Percentiles rank a stretch among this genome's conserved stretches.
Evolutionary conservation across 2,329 filamentous ascomycete genomes (phyloP).

Genomic region (Monosporascus sp.): DNA sequence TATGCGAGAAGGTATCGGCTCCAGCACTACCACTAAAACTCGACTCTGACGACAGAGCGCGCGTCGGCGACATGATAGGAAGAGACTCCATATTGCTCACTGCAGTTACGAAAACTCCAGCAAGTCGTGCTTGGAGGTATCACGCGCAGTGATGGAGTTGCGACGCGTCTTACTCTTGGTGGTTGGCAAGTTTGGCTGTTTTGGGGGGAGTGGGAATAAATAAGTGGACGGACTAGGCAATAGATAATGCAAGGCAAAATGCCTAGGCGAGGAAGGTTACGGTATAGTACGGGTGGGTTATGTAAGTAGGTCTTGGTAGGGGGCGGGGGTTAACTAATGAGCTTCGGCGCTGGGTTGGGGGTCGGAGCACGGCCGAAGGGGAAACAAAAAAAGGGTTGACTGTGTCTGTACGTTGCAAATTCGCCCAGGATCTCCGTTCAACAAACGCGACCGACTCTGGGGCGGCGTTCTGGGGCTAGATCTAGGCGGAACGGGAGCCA

Average conservation of each 20-base stretch:
- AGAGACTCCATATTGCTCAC: constrained; percentile 18
- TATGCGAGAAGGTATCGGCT: constrained; percentile 41
- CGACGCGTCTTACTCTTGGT: not conserved
- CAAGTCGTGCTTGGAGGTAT: not conserved
- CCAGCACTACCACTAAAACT: constrained; percentile 19
- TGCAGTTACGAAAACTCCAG: constrained; percentile 4
- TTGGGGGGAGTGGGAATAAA: not conserved
- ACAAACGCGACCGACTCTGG: constrained; percentile 17
- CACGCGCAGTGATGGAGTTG: not conserved
- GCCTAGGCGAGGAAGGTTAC: not conserved
- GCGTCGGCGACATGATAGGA: constrained; percentile 19
- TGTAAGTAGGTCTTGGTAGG: not conserved
- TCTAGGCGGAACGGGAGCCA: constrained; percentile 3
- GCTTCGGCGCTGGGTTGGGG: not conserved
- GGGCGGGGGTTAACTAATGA: not conserved
- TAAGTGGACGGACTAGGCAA: not conserved
- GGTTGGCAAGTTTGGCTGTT: not conserved
- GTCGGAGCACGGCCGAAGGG: not conserved
- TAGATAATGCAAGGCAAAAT: not conserved
- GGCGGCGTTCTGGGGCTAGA: not conserved
- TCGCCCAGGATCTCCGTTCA: constrained; percentile 7
- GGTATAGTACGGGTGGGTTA: not conserved
- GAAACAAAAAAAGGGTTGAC: not conserved
- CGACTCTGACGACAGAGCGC: constrained; percentile 27
- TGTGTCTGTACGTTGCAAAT: not conserved